A percentile compares a stretch with the other conserved stretches of the same genome.
Conservation (phyloP, 768 basidiomycete genomes). For the Harrya chromipes region DNA sequence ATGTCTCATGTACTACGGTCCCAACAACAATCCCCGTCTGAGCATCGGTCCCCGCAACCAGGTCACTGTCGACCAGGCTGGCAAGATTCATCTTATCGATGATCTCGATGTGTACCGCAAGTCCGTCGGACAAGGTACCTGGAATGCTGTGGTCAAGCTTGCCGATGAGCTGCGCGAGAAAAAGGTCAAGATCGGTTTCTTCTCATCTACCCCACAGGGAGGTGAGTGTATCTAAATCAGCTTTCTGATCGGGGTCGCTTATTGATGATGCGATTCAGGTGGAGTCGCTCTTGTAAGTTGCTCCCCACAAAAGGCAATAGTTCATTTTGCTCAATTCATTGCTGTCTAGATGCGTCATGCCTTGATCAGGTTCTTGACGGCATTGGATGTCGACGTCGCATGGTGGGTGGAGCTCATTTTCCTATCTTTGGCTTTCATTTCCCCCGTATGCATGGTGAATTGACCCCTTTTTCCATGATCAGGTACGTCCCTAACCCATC, state of each 20-base stretch:
- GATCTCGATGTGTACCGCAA: slow-evolving; percentile 75
- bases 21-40: slow-evolving; percentile 79
- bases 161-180: slow-evolving; percentile 83
- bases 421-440: slow-evolving; percentile 7
- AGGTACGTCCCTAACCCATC: slow-evolving; percentile 90
- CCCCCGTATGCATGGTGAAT: background rate
- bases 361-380: slow-evolving; percentile 78
- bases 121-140: slow-evolving; percentile 69
- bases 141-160: slow-evolving; percentile 79
- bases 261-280: slow-evolving; percentile 43
- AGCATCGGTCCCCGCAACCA: slow-evolving; percentile 81
- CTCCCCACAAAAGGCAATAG: slow-evolving; percentile 15
- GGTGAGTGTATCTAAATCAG: slow-evolving; percentile 42
- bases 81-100: slow-evolving; percentile 83
- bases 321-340: slow-evolving; percentile 12
- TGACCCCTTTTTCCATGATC: slow-evolving; percentile 7
- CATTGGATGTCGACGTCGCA: slow-evolving; percentile 75
- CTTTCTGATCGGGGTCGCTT: slow-evolving; percentile 21
- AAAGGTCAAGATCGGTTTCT: slow-evolving; percentile 89
- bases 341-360: slow-evolving; percentile 83
- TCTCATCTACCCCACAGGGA: slow-evolving; percentile 94
- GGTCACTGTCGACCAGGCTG: slow-evolving; percentile 83
- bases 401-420: slow-evolving; percentile 52
- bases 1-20: slow-evolving; percentile 79
- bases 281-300: slow-evolving; percentile 85